Base-by-base conservation (phyloP, 1,284 basidiomycete genomes). In the Porogramme epimiltina region DNA sequence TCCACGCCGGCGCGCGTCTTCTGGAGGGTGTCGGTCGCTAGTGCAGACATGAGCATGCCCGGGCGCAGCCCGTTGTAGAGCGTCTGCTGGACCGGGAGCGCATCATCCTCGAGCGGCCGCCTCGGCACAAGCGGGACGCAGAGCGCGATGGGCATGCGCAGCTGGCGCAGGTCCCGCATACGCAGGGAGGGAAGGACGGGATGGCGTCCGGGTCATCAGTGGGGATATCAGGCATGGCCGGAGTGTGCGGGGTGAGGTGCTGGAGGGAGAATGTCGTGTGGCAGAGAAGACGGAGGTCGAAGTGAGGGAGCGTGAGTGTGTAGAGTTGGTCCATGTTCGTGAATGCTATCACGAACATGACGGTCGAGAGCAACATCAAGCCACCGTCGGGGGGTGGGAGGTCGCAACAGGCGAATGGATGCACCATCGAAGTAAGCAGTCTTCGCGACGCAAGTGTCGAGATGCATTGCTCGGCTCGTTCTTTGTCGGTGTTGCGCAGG, bases 51-150 rank as follows among this genome's bases (percentile, higher is more conserved):
- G 15, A 85, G 66, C 1, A 77, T 68, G 5, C 76, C 75, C 0
- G 84, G 84, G 9, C 81, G 75, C 34, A 87, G 67, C 0, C 84
- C 84, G 11, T 76, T 76, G 56, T 84, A 85, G 1, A 87, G 72
- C 1, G 84, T 86, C 11, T 71, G 74, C 46, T 74, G 77, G 34
- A 87, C 73, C 43, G 73, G 75, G 23, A 85, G 58, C 10, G 67
- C 70, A 11, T 80, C 73, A 16, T 66, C 60, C 41, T 52, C 59
- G 2, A 82, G 59, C 6, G 73, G 64, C 8, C 68, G 61, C n/a
- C 65, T 62, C 1, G 64, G 66, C 0, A 63, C 62, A 8, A 70
- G 45, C 13, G 56, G 61, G 4, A 59, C 52, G 1, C 56, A 64
- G 5, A 70, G 41, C 0, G 58, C 36, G 13, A 64, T 52, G 24